phyloP scores from a whole-genome alignment of 2,329 filamentous ascomycete species.

The Cladosporium oxysporum region DNA sequence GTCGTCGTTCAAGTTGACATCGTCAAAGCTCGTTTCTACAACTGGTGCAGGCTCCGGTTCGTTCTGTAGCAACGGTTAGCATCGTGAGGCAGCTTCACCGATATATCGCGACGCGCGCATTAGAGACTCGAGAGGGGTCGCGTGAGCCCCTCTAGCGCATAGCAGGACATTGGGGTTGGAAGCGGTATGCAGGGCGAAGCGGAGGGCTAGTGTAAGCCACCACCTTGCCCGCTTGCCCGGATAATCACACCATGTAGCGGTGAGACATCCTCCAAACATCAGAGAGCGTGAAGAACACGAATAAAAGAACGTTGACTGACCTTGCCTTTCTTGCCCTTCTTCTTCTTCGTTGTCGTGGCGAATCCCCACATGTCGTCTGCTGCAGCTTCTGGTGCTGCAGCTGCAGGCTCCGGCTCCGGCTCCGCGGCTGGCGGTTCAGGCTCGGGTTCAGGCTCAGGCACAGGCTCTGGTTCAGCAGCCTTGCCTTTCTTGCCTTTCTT shows the following conservation, averaged over 20 bases:
- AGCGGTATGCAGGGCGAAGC: constrained; percentile 17
- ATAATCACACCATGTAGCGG: constrained; percentile 20
- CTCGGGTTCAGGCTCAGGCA: constrained; percentile 26
- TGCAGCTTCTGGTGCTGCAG: constrained; percentile 22
- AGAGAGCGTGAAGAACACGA: constrained; percentile 15
- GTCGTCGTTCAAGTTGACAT: constrained; percentile 49
- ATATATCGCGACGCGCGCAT: constrained; percentile 10
- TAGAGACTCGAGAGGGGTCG: constrained; percentile 19
- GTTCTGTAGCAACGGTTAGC: constrained; percentile 25
- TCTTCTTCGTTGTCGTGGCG: constrained; percentile 29
- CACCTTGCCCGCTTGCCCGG: constrained; percentile 18
- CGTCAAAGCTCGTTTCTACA: constrained; percentile 48
- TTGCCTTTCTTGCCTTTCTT: constrained; percentile 33
- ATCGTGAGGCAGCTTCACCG: constrained; percentile 5
- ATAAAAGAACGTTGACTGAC: constrained; percentile 28
- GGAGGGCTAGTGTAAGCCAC: constrained; percentile 15
- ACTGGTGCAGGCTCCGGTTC: constrained; percentile 31
- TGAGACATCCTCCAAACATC: constrained; percentile 11
- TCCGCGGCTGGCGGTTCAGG: constrained; percentile 34
- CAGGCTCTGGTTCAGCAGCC: constrained; percentile 28
- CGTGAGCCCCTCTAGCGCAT: constrained; percentile 18
- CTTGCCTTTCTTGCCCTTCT: constrained; percentile 41
- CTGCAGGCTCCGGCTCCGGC: constrained; percentile 17
- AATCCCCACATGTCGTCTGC: constrained; percentile 31
- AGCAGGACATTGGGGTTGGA: constrained; percentile 10